Evolutionary conservation across 2,329 filamentous ascomycete genomes (phyloP).

Genomic region (Escovopsis sp.): DNA sequence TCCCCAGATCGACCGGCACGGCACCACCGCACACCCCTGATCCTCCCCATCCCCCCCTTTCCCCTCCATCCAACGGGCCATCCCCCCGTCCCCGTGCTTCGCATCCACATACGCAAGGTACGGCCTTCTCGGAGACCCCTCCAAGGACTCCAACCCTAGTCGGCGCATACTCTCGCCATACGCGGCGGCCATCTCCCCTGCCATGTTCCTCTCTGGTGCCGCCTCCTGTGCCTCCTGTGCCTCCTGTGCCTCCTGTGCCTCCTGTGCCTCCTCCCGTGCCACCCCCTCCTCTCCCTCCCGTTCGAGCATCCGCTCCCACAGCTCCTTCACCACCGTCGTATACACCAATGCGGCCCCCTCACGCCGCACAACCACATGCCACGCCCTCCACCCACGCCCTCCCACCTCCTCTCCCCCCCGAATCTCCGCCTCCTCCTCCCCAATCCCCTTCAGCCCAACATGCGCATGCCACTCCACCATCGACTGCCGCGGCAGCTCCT

Average conservation of each 20-base stretch:
- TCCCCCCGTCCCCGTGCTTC: conserved; percentile 10
- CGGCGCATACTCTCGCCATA: conserved; percentile 11
- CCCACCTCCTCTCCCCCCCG: conserved; percentile 7
- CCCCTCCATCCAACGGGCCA: conserved; percentile 7
- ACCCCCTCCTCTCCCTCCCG: too few species aligned
- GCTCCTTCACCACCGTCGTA: conserved; percentile 12
- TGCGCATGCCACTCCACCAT: conserved; percentile 74
- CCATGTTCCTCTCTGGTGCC: conserved; percentile 4
- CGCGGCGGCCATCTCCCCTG: conserved; percentile 8
- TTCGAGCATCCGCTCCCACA: conserved; percentile 2
- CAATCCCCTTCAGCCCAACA: conserved; percentile 33
- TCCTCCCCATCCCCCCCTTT: background rate
- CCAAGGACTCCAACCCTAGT: conserved; percentile 7
- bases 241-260: conserved; percentile 6
- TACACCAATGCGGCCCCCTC: conserved; percentile 14
- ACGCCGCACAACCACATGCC: conserved; percentile 14
- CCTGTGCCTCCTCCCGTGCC: too few species aligned
- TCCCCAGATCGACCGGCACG: conserved; percentile 24
- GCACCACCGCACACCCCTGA: conserved; percentile 13
- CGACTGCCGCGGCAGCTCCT: conserved; percentile 57
- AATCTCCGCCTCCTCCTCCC: conserved; percentile 14
- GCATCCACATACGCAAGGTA: conserved; percentile 19
- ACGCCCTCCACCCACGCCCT: conserved; percentile 13
- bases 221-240: background rate
- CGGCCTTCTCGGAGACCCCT: conserved; percentile 7